Conservation (phyloP, 2,329 filamentous ascomycete species). For the Pyrenophora graminea region DNA sequence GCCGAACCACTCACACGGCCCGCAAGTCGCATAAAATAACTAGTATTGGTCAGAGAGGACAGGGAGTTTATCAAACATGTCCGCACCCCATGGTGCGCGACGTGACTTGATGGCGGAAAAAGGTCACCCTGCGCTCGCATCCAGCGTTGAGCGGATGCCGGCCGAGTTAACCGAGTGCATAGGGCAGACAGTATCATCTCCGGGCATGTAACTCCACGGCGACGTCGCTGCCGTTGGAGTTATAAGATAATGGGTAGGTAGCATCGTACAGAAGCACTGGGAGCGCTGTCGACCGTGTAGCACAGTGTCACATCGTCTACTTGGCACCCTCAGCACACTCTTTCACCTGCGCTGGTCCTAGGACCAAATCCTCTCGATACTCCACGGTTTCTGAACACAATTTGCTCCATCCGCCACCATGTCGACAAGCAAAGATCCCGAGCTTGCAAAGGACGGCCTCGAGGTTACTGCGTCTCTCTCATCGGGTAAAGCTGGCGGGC, state of each 20-base stretch:
- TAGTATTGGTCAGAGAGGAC: conserved; percentile 10
- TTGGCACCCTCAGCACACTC: neutral
- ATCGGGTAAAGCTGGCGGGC: conserved; percentile 31
- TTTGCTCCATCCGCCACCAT: conserved; percentile 18
- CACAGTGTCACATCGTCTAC: neutral
- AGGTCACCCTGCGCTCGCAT: conserved; percentile 18
- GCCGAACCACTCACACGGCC: conserved; percentile 14
- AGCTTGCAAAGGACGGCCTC: conserved; percentile 37
- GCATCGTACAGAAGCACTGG: conserved; percentile 13
- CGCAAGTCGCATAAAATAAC: conserved; percentile 3
- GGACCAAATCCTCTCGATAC: neutral
- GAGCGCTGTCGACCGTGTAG: neutral
- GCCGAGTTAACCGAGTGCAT: neutral
- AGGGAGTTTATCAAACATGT: conserved; percentile 7
- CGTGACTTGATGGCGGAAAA: conserved; percentile 12
- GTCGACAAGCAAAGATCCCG: conserved; percentile 31
- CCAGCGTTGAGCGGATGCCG: conserved; percentile 5
- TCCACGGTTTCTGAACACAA: neutral
- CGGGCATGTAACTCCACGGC: conserved; percentile 23
- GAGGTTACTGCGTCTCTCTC: conserved; percentile 33
- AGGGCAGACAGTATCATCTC: conserved; percentile 1
- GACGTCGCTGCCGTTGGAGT: conserved; percentile 11
- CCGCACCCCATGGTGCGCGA: neutral
- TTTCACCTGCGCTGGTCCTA: neutral
- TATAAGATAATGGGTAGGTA: neutral